Evolutionary conservation across 192 early-diverging fungal genomes (phyloP), one percentile per base, ranked within the genome.

Genomic region (Gamsiella multidivaricata): DNA sequence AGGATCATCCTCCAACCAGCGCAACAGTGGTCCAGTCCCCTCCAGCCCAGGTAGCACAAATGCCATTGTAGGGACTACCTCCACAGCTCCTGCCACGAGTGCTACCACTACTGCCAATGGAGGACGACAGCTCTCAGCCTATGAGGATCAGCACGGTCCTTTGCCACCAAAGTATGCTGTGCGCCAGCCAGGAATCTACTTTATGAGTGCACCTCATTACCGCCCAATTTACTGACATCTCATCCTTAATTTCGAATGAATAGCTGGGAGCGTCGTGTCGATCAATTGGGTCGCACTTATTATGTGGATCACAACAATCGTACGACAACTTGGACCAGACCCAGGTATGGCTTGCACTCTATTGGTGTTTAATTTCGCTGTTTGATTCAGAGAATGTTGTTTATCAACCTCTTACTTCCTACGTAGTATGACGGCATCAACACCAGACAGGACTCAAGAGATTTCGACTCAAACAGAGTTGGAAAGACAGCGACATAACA

Each of bases 251-350:
- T 20, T 20, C 5, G 18, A 15, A 34, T 8, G 2, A 34, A 28
- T 69, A 93, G 96, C 32, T 98, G 97, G 97, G 97, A 98, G 86
- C 87, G 94, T 47, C 89, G 97, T 55, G 87, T 91, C 20, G 97
- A 98, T 87, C 91, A 96, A 70, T 71, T 96, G 39, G 94, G 95
- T 14, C 90, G 97, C 9, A 91, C 92, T 5, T 98, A 98, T 85
- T 98, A 96, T 83, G 95, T 98, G 15, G 97, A 98, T 82, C 97
- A 98, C 83, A 97, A 94, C 83, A 91, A 85, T 12, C 88, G 96
- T 31, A 90, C 90, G 12, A 98, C 97, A 7, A 97, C 97, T 18
- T 98, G 97, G 97, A 89, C 88, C 45, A 82, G 81, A 33, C 86
- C 86, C 33, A 78, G 81, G 74, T 66, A 64, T 23, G 32, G 14